Evolutionary conservation across 2,329 filamentous ascomycete genomes (phyloP), one percentile per base, ranked within the genome.

Genomic region (Phyllosticta citribraziliensis): DNA sequence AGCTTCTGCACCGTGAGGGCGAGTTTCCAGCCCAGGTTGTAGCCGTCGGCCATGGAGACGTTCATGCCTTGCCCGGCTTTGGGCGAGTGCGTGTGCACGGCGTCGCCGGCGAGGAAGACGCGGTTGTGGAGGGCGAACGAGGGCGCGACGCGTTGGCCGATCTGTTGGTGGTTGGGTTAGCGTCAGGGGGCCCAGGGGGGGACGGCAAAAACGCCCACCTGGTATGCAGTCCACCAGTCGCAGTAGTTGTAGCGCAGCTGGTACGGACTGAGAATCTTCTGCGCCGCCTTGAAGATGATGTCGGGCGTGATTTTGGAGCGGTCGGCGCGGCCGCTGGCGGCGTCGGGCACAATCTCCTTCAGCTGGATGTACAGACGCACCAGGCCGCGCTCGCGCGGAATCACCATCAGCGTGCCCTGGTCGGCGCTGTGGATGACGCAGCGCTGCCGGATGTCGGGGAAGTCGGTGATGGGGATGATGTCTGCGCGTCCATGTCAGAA

Each of bases 31-130:
- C 79, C 80, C 0, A 84, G 73, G 64, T 84, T 84, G 70, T 77
- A 84, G 4, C 78, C 73, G 69, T 89, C 87, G 66, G 88, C 85
- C 82, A 89, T 87, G 30, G 79, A 82, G 2, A 88, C 82, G 65
- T 89, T 89, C 85, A 89, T 88, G 12, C 87, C 86, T 67, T 88
- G 85, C 1, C 85, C 85, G 0, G 84, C 85, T 67, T 88, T 88
- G 20, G 84, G 85, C 17, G 73, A 76, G 65, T 81, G 79, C 2
- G 79, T 81, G 63, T 81, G 78, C 22, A 83, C 82, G 1, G 84
- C 86, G 70, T 89, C 87, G 2, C 87, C 88, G 0, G 86, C 84
- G 4, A 90, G 76, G 69, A 91, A 91, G 10, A 91, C 78, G 3
- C 85, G 79, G 24, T 81, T 78, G 12, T 76, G 72, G 6, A 77